phyloP scores from a whole-genome alignment of 495 filamentous ascomycete species.

The Penicillium arizonense region DNA sequence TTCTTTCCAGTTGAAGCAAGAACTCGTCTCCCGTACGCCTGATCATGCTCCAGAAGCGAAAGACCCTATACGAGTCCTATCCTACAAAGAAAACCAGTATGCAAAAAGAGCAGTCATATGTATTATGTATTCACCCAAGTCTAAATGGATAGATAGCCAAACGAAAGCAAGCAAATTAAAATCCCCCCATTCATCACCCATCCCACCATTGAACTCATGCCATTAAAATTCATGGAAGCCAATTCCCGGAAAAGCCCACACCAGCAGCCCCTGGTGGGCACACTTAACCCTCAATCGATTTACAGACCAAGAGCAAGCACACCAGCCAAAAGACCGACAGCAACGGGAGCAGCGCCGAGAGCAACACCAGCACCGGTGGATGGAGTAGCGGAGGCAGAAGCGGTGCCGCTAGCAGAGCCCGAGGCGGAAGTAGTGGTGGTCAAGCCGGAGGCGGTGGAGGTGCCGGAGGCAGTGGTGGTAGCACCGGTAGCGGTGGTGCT shows the following conservation, averaged over 20 bases:
- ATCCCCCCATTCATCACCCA: not conserved
- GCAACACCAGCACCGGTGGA: constrained; percentile 12
- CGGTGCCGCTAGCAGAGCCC: constrained; percentile 11
- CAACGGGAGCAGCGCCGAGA: constrained; percentile 22
- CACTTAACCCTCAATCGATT: not conserved
- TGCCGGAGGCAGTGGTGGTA: constrained; percentile 5
- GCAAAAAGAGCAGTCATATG: too few species aligned
- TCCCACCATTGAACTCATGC: not conserved
- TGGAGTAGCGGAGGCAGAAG: constrained; percentile 14
- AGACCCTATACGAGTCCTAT: too few species aligned
- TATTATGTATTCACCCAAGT: too few species aligned
- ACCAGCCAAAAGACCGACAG: constrained; percentile 19
- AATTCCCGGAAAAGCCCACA: not conserved
- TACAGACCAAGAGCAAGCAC: constrained; percentile 22
- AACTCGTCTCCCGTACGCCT: too few species aligned
- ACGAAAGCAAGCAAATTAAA: not conserved
- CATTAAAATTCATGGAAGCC: too few species aligned
- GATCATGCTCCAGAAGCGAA: too few species aligned
- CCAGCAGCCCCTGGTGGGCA: not conserved
- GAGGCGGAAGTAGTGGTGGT: constrained; percentile 9
- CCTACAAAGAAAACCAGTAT: too few species aligned
- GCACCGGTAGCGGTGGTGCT: constrained; percentile 9
- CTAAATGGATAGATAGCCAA: not conserved
- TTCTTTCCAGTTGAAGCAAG: too few species aligned
- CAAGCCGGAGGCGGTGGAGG: constrained; percentile 5